Evolutionary conservation across 768 basidiomycete genomes (phyloP), one percentile per base, ranked within the genome.

Genomic region (Suillus cothurnatus): DNA sequence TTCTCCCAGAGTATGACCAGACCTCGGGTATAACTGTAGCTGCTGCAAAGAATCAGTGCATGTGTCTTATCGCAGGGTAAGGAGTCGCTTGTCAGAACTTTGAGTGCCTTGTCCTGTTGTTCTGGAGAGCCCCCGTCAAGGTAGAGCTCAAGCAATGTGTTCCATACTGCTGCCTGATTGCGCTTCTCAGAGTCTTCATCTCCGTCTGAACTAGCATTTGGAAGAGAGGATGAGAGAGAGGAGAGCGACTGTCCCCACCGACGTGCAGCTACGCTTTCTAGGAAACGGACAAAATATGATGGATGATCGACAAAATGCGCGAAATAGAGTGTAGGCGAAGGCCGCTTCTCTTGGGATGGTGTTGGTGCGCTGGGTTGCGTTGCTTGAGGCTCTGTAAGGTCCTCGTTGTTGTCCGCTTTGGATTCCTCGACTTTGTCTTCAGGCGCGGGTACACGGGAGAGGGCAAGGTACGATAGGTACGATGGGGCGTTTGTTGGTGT

Each of bases 21-120:
- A 1, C 97, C 97, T 0, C 86, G 85, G 0, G 89, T 95, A 71
- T 95, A 97, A 15, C 80, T 83, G 45, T 86, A 84, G 32, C 89
- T 93, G 7, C 95, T 94, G 78, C 97, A 99, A 2, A 99, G 84
- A 45, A 99, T 92, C n/a, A 99, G 81, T 4, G 96, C 97, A 73
- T 98, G 97, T 47, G 87, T 95, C 4, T 87, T 82, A 71, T 99
- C 97, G 72, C 93, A 95, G 0, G 94, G 94, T 8, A 90, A 77
- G 26, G 74, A 74, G 1, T 81, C 75, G 69, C 87, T 88, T 60
- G 82, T 78, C 15, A 99, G 82, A 2, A 99, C 76, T 6, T 83
- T 83, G 64, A 95, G 74, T 1, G 95, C 94, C 73, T 95, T 97
- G 45, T 84, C 80, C 45, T 70, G 64, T 43, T 66, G 63, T 31